Evolutionary conservation across 1,284 basidiomycete genomes (phyloP).

Genomic region (Peniophora sp.): DNA sequence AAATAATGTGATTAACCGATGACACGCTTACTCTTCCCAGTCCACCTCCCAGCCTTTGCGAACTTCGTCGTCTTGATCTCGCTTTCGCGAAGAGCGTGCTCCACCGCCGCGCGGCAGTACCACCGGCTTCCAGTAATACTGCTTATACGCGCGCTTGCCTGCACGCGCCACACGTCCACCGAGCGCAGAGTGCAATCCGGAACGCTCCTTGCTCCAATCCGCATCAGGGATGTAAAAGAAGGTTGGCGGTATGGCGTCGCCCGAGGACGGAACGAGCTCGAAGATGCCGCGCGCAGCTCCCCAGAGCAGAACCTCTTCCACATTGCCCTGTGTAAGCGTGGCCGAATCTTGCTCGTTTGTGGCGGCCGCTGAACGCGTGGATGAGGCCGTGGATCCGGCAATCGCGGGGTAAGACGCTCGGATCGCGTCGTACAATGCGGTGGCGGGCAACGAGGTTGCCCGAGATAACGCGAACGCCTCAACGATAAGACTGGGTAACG

Average conservation of each 20-base stretch:
- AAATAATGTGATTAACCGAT: neutral
- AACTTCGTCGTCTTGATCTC: neutral
- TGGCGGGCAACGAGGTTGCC: constrained; percentile 55
- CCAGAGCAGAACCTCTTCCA: constrained; percentile 41
- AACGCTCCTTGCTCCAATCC: constrained; percentile 63
- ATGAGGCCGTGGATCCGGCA: constrained; percentile 20
- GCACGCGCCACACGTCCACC: constrained; percentile 68
- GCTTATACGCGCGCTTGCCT: constrained; percentile 73
- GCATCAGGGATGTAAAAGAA: constrained; percentile 73
- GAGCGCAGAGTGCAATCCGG: constrained; percentile 53
- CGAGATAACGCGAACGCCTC: constrained; percentile 67
- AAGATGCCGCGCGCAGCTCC: constrained; percentile 53
- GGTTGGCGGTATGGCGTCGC: constrained; percentile 51
- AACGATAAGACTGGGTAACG: constrained; percentile 57
- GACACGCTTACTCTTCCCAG: constrained; percentile 11
- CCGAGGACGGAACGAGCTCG: constrained; percentile 59
- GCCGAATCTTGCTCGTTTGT: constrained; percentile 8
- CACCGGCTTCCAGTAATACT: constrained; percentile 69
- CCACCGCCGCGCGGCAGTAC: constrained; percentile 7
- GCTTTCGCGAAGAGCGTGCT: neutral
- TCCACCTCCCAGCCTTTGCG: constrained; percentile 11
- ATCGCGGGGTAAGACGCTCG: constrained; percentile 13
- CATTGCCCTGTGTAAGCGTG: constrained; percentile 33
- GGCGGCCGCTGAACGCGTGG: constrained; percentile 31
- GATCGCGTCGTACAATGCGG: constrained; percentile 43